phyloP scores from a whole-genome alignment of 169 alveolate species.

The Besnoitia besnoiti region DNA sequence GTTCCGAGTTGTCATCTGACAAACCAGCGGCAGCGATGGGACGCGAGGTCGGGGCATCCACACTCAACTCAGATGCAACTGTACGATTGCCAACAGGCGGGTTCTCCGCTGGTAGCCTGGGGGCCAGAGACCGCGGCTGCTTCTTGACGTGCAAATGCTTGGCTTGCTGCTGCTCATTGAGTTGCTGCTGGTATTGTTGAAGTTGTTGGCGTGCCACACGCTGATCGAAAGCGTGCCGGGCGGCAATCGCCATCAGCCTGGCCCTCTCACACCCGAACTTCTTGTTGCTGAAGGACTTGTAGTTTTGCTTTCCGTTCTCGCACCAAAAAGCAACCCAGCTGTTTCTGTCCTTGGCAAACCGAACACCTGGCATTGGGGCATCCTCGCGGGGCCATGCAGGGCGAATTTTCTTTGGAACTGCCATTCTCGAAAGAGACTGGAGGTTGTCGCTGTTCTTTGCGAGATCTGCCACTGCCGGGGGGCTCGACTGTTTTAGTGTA shows the following conservation, averaged over 20 bases:
- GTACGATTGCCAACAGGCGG: background rate
- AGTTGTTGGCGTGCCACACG: conserved; percentile 10
- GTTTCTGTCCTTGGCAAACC: conserved; percentile 64
- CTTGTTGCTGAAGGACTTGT: conserved; percentile 66
- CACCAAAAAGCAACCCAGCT: conserved; percentile 70
- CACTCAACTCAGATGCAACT: background rate
- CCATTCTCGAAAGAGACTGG: background rate
- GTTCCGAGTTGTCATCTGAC: background rate
- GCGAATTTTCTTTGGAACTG: background rate
- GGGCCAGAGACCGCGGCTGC: background rate
- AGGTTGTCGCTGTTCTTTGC: background rate
- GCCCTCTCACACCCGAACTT: conserved; percentile 64
- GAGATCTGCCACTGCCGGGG: background rate
- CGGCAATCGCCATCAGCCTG: conserved; percentile 58
- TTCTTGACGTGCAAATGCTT: background rate
- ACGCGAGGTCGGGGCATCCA: background rate
- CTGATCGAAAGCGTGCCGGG: conserved; percentile 62
- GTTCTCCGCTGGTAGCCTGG: background rate
- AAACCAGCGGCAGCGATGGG: background rate
- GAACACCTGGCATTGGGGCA: conserved; percentile 66
- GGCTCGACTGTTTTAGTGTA: background rate
- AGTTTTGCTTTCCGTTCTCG: conserved; percentile 57
- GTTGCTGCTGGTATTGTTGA: background rate
- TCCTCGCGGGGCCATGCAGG: conserved; percentile 35
- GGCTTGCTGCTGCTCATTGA: background rate